Percentiles rank a stretch among this genome's conserved stretches.
phyloP scores from a whole-genome alignment of 2,329 filamentous ascomycete genomes.

The Hymenoscyphus linearis region DNA sequence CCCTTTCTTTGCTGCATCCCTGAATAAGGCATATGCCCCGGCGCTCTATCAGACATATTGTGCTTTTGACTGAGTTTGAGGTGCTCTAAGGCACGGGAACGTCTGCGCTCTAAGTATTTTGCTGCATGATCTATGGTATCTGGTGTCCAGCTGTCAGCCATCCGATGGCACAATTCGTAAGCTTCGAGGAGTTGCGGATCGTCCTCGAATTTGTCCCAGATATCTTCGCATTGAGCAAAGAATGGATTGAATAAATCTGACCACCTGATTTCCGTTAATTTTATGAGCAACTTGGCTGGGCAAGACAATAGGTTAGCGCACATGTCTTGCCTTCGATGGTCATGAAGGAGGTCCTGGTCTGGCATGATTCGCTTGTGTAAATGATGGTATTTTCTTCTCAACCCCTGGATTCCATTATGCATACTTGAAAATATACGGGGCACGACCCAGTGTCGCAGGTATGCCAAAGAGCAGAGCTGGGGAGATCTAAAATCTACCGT shows the following conservation, averaged over 20 bases:
- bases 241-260: neutral
- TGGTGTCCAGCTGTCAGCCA: neutral
- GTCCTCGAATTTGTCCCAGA: neutral
- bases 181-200: neutral
- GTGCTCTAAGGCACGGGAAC: neutral
- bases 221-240: neutral
- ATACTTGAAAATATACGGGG: neutral
- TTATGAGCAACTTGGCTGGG: neutral
- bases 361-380: neutral
- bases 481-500: neutral
- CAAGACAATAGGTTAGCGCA: too few relatives aligned
- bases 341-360: neutral
- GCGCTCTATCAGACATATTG: neutral
- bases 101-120: neutral
- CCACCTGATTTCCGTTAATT: conserved; percentile 35
- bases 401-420: neutral
- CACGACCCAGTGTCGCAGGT: neutral
- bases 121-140: neutral
- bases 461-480: neutral
- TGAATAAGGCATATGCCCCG: neutral
- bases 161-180: neutral
- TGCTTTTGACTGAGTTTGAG: neutral
- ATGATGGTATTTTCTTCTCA: neutral
- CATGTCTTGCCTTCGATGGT: neutral
- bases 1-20: neutral